phyloP scores from a whole-genome alignment of 164 flowering plant species.

The Echeveria elegans region DNA sequence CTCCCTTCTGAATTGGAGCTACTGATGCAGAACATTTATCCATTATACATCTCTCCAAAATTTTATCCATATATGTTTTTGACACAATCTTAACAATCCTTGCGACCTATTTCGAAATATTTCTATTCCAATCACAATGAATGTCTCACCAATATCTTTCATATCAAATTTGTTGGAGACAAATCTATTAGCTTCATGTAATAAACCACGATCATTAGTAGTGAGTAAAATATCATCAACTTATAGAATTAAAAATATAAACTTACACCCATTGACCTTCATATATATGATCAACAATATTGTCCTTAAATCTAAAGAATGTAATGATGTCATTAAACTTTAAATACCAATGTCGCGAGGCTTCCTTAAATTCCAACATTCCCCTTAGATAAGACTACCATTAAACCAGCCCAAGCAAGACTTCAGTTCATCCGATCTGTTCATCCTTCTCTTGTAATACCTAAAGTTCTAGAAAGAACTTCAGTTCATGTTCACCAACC shows the following conservation, averaged over 20 bases:
- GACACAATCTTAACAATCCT: background rate
- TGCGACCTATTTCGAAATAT: background rate
- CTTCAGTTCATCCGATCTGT: too few species aligned
- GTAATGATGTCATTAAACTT: background rate
- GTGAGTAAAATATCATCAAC: background rate
- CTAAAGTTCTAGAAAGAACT: too few species aligned
- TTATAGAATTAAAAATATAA: background rate
- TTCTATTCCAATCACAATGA: background rate
- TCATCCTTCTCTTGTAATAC: too few species aligned
- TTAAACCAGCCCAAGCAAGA: too few species aligned
- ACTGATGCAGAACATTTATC: background rate
- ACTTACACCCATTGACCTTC: background rate
- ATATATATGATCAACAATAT: background rate
- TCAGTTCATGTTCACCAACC: too few species aligned
- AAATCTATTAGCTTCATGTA: background rate
- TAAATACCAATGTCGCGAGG: background rate
- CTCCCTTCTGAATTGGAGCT: background rate
- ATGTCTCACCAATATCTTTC: background rate
- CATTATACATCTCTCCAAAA: background rate
- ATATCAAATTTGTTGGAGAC: background rate
- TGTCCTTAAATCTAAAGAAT: background rate
- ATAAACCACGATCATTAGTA: background rate
- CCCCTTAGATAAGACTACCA: too few species aligned
- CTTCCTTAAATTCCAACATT: background rate
- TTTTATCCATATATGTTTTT: background rate